These are phyloP conservation scores for Fusarium globosum DNA, from an alignment of 2,329 filamentous ascomycete genomes.

Conservation along the genomic window DNA sequence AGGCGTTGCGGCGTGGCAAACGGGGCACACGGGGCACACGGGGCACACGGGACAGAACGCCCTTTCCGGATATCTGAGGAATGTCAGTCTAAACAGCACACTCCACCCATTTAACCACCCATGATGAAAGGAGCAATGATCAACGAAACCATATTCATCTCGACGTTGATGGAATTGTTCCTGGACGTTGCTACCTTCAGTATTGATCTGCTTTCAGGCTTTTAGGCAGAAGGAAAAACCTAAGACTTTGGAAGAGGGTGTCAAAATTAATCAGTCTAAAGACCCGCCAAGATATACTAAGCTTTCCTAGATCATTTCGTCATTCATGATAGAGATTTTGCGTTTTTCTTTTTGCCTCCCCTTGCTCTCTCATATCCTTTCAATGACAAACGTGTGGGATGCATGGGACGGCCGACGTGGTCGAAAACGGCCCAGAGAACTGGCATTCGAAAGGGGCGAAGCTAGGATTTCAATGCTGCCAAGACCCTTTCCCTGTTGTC, in stretches of 20 bases:
- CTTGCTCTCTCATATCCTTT: fast-evolving
- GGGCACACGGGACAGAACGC: background rate
- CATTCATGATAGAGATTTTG: background rate
- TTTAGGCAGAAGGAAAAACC: background rate
- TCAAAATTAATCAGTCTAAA: background rate
- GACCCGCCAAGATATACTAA: background rate
- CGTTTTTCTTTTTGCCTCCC: background rate
- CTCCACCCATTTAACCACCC: background rate
- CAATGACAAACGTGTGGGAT: background rate
- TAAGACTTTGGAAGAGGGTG: background rate
- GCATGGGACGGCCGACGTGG: background rate
- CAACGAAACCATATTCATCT: background rate
- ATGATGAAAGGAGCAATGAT: background rate
- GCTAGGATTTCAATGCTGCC: background rate
- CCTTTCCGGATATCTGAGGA: conserved; percentile 1
- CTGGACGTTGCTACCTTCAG: background rate
- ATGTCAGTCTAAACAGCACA: background rate
- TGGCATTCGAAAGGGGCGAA: conserved; percentile 4
- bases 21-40: background rate
- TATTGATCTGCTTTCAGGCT: background rate
- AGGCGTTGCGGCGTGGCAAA: background rate
- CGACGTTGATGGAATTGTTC: conserved; percentile 10
- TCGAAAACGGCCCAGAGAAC: background rate
- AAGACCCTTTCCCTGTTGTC: background rate
- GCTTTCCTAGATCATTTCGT: background rate